These are phyloP conservation scores for Nakazawaea populi DNA, from an alignment of 805 yeast genomes.

Conservation along the genomic window DNA sequence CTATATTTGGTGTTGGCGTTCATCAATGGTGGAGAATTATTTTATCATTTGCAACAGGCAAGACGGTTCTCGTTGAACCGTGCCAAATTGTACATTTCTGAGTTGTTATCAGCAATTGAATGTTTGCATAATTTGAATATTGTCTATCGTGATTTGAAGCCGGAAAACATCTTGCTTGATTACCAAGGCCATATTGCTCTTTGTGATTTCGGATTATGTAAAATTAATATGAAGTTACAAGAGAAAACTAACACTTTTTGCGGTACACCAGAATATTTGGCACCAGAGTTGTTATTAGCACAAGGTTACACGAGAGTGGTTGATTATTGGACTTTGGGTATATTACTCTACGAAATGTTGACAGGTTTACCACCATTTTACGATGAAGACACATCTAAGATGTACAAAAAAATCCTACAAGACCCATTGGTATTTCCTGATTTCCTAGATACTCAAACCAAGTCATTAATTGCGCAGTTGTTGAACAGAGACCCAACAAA, in stretches of 20 bases:
- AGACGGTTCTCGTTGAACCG: constrained; percentile 86
- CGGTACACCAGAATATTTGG: constrained; percentile 96
- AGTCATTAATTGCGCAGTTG: constrained; percentile 67
- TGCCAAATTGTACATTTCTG: constrained; percentile 91
- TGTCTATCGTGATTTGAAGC: constrained; percentile 92
- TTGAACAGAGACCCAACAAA: constrained; percentile 80
- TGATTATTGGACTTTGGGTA: constrained; percentile 99
- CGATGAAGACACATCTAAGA: constrained; percentile 86
- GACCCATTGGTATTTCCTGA: constrained; percentile 87
- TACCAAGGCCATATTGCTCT: constrained; percentile 97
- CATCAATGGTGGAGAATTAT: constrained; percentile 95
- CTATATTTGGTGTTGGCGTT: constrained; percentile 85
- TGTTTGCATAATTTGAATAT: constrained; percentile 87
- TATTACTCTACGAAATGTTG: constrained; percentile 88
- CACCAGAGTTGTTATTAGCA: constrained; percentile 88
- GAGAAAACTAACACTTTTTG: constrained; percentile 90
- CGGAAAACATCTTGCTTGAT: constrained; percentile 90
- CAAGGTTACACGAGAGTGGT: constrained; percentile 94
- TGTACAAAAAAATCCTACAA: constrained; percentile 91
- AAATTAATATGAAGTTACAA: constrained; percentile 85
- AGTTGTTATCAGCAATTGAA: constrained; percentile 87
- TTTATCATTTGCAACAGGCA: constrained; percentile 87
- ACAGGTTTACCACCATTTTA: constrained; percentile 97
- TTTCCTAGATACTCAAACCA: constrained; percentile 81
- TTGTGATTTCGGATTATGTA: constrained; percentile 96